phyloP scores from a whole-genome alignment of 208 protist genomes.

The Trypanosoma vivax region DNA sequence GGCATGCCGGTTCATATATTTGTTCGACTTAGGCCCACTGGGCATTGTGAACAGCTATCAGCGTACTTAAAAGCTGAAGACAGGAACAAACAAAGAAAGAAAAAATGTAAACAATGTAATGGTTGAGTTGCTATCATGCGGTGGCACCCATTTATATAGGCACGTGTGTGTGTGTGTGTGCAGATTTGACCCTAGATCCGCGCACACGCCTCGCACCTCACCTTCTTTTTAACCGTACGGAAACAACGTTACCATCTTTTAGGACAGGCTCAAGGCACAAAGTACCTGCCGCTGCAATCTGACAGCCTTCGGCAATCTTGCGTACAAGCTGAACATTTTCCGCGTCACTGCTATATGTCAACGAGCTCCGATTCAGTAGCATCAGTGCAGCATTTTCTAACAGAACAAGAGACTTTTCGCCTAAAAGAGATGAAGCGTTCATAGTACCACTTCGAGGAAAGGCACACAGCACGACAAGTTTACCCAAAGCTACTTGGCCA shows the following conservation, averaged over 20 bases:
- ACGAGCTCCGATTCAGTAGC: slow-evolving; percentile 23
- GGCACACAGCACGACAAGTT: slow-evolving; percentile 37
- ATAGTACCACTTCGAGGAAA: slow-evolving; percentile 17
- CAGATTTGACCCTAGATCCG: not conserved
- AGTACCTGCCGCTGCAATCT: not conserved
- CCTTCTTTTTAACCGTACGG: slow-evolving; percentile 11
- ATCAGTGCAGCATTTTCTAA: slow-evolving; percentile 42
- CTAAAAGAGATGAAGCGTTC: not conserved
- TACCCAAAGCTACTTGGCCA: slow-evolving; percentile 49
- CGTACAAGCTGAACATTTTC: slow-evolving; percentile 53
- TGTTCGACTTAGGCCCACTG: slow-evolving; percentile 80
- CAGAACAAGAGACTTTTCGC: not conserved
- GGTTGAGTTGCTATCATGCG: too few relatives aligned
- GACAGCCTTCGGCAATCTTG: slow-evolving; percentile 37
- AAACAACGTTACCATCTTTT: slow-evolving; percentile 29
- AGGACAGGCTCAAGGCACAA: slow-evolving; percentile 31
- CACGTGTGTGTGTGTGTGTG: not conserved
- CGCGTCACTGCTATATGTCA: slow-evolving; percentile 44
- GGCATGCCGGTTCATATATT: slow-evolving; percentile 82
- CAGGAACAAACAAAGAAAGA: not conserved
- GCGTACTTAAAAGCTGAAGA: not conserved
- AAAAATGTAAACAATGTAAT: not conserved
- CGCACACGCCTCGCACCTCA: not conserved
- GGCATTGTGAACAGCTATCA: slow-evolving; percentile 35
- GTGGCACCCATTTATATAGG: not conserved